Base-by-base conservation (phyloP, 2,329 filamentous ascomycete species). In the Colletotrichum cordylinicola region DNA sequence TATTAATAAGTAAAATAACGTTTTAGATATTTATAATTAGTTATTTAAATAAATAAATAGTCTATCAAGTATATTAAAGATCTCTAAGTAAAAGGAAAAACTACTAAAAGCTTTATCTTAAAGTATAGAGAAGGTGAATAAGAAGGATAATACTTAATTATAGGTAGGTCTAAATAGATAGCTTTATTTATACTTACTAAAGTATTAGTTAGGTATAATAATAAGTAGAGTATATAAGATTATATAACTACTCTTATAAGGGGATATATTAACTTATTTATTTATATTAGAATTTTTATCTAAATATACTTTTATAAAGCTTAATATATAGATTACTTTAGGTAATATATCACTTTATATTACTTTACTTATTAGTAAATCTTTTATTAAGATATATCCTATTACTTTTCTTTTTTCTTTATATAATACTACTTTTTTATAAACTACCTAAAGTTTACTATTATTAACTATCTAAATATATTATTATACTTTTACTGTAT, bases 201-300 rank as follows among this genome's bases (percentile, higher is more conserved):
- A 43, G 4, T 2, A 5, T 43, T n/a, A 43, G 2, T 6, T 18
- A 18, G 1, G 4, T n/a, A 18, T 9, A 10, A 0, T 43, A 43
- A 2, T n/a, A 16, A 43, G 4, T n/a, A 43, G 9, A 2, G 0
- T 43, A 43, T 43, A 43, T 43, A 43, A 43, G 0, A 43, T 4
- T 43, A n/a, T 1, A 5, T 43, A 43, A 37, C 35, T 37, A 16
- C 13, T 37, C 2, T 15, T 37, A 37, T 37, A 37, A 7, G 2
- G 4, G 2, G 6, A 16, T 37, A 37, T 37, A 37, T 1, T 37
- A 37, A 37, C 1, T 6, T 37, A 37, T 37, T 37, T 29, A 37
- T 37, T 37, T 37, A 37, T 37, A 37, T 37, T 37, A 37, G 35
- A 16, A 37, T 16, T 37, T 7, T 37, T 16, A 37, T 35, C 6